phyloP scores from a whole-genome alignment of 2,329 filamentous ascomycete species.

The Sporothrix variecibatus region DNA sequence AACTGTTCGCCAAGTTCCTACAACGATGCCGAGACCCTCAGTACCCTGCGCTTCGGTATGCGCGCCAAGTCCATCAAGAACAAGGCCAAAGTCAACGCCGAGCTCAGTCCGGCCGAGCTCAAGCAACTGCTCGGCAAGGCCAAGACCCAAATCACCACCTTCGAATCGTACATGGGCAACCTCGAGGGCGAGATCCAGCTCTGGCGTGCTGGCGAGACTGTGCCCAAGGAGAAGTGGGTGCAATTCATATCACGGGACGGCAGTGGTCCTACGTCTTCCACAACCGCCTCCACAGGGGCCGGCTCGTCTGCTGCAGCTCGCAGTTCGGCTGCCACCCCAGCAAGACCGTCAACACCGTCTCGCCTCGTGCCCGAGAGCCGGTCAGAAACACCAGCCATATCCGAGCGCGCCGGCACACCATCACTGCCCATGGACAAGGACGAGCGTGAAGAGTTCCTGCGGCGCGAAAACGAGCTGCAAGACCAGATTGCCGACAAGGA shows the following conservation, averaged over 20 bases:
- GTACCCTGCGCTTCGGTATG: slow-evolving; percentile 91
- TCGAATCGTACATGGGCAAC: slow-evolving; percentile 80
- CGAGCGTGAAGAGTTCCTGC: slow-evolving; percentile 92
- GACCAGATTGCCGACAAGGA: slow-evolving; percentile 96
- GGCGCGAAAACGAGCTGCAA: slow-evolving; percentile 94
- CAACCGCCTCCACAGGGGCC: slow-evolving; percentile 45
- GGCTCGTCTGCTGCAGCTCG: slow-evolving; percentile 53
- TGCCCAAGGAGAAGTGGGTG: slow-evolving; percentile 89
- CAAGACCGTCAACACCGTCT: slow-evolving; percentile 56
- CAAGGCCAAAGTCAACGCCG: slow-evolving; percentile 99
- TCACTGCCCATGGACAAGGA: slow-evolving; percentile 91
- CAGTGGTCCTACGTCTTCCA: slow-evolving; percentile 39
- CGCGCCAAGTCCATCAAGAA: slow-evolving; percentile 99
- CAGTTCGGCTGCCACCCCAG: slow-evolving; percentile 56
- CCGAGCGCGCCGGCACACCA: slow-evolving; percentile 84
- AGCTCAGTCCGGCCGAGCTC: slow-evolving; percentile 92
- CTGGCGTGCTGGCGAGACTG: slow-evolving; percentile 85
- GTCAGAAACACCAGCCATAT: slow-evolving; percentile 64
- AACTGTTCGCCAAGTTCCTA: slow-evolving; percentile 99
- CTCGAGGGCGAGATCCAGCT: slow-evolving; percentile 81
- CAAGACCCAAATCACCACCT: slow-evolving; percentile 83
- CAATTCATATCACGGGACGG: slow-evolving; percentile 61
- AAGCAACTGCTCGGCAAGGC: slow-evolving; percentile 92
- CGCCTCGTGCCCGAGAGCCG: slow-evolving; percentile 58
- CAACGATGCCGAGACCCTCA: slow-evolving; percentile 92